Conservation (phyloP, 129 eudicot genomes). For the Deinandra increscens region DNA sequence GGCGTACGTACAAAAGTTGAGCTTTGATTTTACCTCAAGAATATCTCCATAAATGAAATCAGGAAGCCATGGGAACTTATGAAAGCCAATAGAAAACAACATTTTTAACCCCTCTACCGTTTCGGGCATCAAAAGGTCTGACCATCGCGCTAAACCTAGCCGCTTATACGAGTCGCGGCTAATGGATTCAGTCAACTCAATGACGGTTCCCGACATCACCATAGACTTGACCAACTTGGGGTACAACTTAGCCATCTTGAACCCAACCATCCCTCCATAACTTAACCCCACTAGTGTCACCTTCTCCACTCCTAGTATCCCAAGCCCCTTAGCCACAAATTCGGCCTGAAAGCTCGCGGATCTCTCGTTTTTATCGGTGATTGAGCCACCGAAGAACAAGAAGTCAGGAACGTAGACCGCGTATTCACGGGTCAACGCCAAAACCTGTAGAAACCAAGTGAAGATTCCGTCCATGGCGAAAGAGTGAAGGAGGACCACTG, state of each 20-base stretch:
- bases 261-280: slow-evolving; percentile 67
- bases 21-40: slow-evolving; percentile 54
- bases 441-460: slow-evolving; percentile 54
- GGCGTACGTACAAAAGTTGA: no score
- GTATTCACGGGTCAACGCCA: slow-evolving; percentile 26
- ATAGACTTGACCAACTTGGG: slow-evolving; percentile 50
- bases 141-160: slow-evolving; percentile 37
- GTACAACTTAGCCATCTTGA: slow-evolving; percentile 52
- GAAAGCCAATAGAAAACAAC: slow-evolving; percentile 35
- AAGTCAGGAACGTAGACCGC: slow-evolving; percentile 59
- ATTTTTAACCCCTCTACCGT: slow-evolving; percentile 31
- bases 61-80: slow-evolving; percentile 50
- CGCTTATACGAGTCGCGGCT: slow-evolving; percentile 4
- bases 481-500: slow-evolving; percentile 41
- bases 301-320: slow-evolving; percentile 40
- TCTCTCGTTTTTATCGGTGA: slow-evolving; percentile 36
- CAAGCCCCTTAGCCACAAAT: slow-evolving; percentile 47
- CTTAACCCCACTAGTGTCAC: slow-evolving; percentile 60
- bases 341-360: slow-evolving; percentile 49
- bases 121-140: slow-evolving; percentile 47
- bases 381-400: slow-evolving; percentile 62
- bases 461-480: slow-evolving; percentile 50
- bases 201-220: slow-evolving; percentile 39
- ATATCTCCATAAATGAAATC: slow-evolving; percentile 31
- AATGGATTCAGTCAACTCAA: slow-evolving; percentile 44